Conservation (phyloP, 75 land plant genomes). For the Larix kaempferi region DNA sequence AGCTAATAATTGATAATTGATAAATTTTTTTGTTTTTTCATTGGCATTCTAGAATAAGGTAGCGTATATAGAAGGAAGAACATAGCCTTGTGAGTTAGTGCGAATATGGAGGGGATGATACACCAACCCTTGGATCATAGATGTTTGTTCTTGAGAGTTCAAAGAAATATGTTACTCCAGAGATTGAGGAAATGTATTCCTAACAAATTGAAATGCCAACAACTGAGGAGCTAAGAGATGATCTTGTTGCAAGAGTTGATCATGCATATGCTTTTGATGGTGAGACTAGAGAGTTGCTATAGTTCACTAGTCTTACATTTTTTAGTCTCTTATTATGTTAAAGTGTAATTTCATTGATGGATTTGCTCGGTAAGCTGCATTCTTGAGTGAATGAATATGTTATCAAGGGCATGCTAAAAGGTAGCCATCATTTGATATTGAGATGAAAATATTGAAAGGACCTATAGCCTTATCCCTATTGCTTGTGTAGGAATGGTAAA, state of each 20-base stretch:
- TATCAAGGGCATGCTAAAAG: too few relatives aligned
- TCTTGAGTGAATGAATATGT: neutral
- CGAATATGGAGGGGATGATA: slow-evolving; percentile 11
- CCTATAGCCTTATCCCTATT: neutral
- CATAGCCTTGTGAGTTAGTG: too few relatives aligned
- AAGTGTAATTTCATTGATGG: neutral
- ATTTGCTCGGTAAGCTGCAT: neutral
- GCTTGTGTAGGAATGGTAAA: slow-evolving; percentile 77
- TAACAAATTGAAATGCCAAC: slow-evolving; percentile 9
- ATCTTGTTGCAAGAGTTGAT: slow-evolving; percentile 71
- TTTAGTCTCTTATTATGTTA: neutral
- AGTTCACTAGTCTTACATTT: neutral
- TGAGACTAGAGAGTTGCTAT: slow-evolving; percentile 19
- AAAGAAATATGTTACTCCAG: neutral
- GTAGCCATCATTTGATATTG: neutral
- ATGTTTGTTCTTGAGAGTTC: slow-evolving; percentile 1
- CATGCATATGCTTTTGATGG: slow-evolving; percentile 85
- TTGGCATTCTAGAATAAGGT: too few relatives aligned
- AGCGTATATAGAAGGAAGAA: too few relatives aligned
- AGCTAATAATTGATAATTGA: too few relatives aligned
- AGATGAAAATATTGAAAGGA: neutral
- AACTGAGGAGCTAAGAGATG: slow-evolving; percentile 37
- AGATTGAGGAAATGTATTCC: neutral
- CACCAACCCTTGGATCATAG: neutral
- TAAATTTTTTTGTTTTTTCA: too few relatives aligned